Evolutionary conservation across 768 basidiomycete genomes (phyloP), one percentile per base, ranked within the genome.

Genomic region (Agrocybe chaxingu): DNA sequence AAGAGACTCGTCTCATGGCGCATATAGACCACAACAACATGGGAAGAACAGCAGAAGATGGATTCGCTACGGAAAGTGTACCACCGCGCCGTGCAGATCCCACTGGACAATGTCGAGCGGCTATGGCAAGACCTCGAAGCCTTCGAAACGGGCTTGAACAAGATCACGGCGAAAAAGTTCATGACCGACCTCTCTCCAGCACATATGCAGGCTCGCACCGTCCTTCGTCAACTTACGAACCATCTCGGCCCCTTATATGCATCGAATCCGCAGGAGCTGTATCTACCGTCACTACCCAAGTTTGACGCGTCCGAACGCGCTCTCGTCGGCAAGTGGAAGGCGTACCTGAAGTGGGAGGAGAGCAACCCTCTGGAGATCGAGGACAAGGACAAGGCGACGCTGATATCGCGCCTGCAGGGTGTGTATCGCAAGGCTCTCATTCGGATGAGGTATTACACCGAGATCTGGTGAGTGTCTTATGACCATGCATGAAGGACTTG

Each of bases 1-100:
- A 24, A 16, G 24, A 24, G 24, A 24, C 33, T 30, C 0, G 9
- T 38, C 34, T 36, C 31, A 24, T 47, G 45, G 10, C 34, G 47
- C 36, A 35, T 41, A 49, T 63, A 74, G 83, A 76, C 87, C 0
- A 80, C 79, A 9, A 89, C 87, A 19, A 92, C 92, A 13, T 98
- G 95, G 94, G 96, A 98, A 65, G 85, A 89, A 56, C 91, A 94
- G 60, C 92, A 96, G 63, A 92, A 93, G 66, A 94, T 93, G 87
- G 96, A 97, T 57, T 81, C 84, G 1, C 74, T 98, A 3, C 84
- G 97, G 51, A 92, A 90, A 64, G 85, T 90, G 1, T 97, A 97
- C 70, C 92, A 95, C 62, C 84, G 92, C 45, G 96, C 92, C 2
- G 89, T 98, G 16, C 90, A 92, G 62, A 92, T 97, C 31, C 97